Evolutionary conservation across 2,329 filamentous ascomycete species (phyloP).

Genomic region (Beauveria scarabaeidicola): DNA sequence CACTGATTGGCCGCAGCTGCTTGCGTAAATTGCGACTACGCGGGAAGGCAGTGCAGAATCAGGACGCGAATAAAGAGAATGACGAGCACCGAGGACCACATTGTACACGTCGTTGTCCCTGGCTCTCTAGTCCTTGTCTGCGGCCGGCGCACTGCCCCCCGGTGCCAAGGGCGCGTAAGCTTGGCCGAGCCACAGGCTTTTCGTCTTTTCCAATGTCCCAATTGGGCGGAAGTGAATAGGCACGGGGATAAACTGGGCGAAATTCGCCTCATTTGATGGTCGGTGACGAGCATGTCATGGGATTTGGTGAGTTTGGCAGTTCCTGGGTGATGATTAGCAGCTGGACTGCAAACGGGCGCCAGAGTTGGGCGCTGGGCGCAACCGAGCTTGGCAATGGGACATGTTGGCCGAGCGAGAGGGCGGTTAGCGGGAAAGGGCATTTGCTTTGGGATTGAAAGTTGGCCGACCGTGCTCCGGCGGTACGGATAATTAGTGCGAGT

Average conservation of each 20-base stretch:
- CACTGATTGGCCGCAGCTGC: not conserved
- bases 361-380: not conserved
- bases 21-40: not conserved
- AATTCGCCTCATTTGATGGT: not conserved
- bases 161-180: not conserved
- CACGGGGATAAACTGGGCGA: too few relatives aligned
- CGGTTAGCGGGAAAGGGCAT: not conserved
- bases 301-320: not conserved
- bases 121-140: not conserved
- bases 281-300: not conserved
- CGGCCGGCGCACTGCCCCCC: not conserved
- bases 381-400: not conserved
- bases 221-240: too few relatives aligned
- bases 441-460: not conserved
- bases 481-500: not conserved
- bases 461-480: not conserved
- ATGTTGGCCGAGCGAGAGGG: not conserved
- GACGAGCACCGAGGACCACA: not conserved
- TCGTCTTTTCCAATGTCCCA: not conserved
- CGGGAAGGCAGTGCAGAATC: not conserved
- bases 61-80: not conserved
- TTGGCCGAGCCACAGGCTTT: not conserved
- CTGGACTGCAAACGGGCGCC: not conserved
- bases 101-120: not conserved
- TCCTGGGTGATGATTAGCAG: not conserved